Conservation (phyloP, 2,329 filamentous ascomycete genomes). For the Botrytis hyacinthi region DNA sequence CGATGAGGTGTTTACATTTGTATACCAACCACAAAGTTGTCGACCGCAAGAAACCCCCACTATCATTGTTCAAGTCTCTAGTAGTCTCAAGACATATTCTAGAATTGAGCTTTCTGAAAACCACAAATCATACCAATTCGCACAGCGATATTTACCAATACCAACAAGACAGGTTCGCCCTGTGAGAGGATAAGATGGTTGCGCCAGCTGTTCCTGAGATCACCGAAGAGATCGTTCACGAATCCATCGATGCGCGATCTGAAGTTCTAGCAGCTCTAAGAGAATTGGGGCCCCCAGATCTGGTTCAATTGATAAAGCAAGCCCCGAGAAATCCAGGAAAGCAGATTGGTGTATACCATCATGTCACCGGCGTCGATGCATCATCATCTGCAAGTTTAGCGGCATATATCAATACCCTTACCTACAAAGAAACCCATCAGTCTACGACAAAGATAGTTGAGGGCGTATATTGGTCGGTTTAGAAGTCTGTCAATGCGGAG, state of each 20-base stretch:
- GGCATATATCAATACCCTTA: slow-evolving; percentile 97
- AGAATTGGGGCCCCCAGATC: slow-evolving; percentile 91
- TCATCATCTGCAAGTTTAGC: slow-evolving; percentile 96
- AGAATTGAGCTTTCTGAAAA: neutral
- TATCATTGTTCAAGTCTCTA: neutral
- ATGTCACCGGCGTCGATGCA: slow-evolving; percentile 95
- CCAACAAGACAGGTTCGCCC: slow-evolving; percentile 10
- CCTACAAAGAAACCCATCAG: slow-evolving; percentile 82
- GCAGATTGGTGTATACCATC: slow-evolving; percentile 92
- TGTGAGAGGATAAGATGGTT: slow-evolving; percentile 33
- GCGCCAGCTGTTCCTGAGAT: slow-evolving; percentile 77
- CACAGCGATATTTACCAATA: slow-evolving; percentile 3
- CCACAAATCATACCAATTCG: neutral
- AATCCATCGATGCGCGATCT: slow-evolving; percentile 88
- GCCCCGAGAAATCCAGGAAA: slow-evolving; percentile 56
- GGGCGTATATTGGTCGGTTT: slow-evolving; percentile 81
- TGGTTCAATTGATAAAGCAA: slow-evolving; percentile 90
- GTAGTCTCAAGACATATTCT: neutral
- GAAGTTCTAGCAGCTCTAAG: slow-evolving; percentile 82
- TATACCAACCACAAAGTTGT: slow-evolving; percentile 3
- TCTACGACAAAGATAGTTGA: slow-evolving; percentile 80
- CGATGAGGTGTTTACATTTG: slow-evolving; percentile 16
- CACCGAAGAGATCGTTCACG: slow-evolving; percentile 88
- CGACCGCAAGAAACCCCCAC: slow-evolving; percentile 4
- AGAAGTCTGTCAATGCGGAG: neutral